Percentiles rank a stretch among this genome's conserved stretches.
Evolutionary conservation across 495 filamentous ascomycete genomes (phyloP).

Genomic region (Neurospora sp.): DNA sequence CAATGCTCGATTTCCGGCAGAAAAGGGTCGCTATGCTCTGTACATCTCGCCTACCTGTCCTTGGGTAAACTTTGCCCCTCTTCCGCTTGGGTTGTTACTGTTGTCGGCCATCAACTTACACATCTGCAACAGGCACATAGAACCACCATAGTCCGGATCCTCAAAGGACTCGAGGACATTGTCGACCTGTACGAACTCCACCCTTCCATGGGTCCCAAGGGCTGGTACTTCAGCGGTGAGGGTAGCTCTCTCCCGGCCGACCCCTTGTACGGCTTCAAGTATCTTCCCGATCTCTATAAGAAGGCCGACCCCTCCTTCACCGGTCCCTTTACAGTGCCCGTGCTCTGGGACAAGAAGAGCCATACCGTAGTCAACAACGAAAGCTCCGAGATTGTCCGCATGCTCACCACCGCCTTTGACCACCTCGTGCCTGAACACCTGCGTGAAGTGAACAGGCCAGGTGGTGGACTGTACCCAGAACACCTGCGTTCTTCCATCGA

Average conservation of each 20-base stretch:
- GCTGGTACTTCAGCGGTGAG: slow-evolving; percentile 58
- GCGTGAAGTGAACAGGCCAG: slow-evolving; percentile 42
- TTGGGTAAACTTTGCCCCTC: slow-evolving; percentile 34
- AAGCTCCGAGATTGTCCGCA: slow-evolving; percentile 65
- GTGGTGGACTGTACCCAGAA: slow-evolving; percentile 46
- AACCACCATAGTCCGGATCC: slow-evolving; percentile 48
- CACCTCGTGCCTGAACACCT: slow-evolving; percentile 51
- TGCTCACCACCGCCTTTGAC: slow-evolving; percentile 63
- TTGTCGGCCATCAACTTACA: background rate
- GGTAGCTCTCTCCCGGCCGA: slow-evolving; percentile 45
- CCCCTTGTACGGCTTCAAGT: slow-evolving; percentile 51
- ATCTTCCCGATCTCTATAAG: slow-evolving; percentile 55
- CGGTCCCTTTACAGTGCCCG: slow-evolving; percentile 60
- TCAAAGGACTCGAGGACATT: slow-evolving; percentile 57
- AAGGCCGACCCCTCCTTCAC: slow-evolving; percentile 51
- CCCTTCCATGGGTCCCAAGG: slow-evolving; percentile 40
- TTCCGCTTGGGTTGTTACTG: background rate
- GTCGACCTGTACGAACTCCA: slow-evolving; percentile 50
- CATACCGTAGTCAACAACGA: slow-evolving; percentile 67
- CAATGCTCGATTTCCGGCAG: slow-evolving; percentile 48
- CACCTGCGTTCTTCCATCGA: slow-evolving; percentile 56
- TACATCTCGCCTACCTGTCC: slow-evolving; percentile 60
- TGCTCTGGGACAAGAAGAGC: slow-evolving; percentile 60
- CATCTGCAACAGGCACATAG: slow-evolving; percentile 43
- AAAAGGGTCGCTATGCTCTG: slow-evolving; percentile 58